Conservation (phyloP, 176 grass and related monocot genomes). For the Triticum urartu region DNA sequence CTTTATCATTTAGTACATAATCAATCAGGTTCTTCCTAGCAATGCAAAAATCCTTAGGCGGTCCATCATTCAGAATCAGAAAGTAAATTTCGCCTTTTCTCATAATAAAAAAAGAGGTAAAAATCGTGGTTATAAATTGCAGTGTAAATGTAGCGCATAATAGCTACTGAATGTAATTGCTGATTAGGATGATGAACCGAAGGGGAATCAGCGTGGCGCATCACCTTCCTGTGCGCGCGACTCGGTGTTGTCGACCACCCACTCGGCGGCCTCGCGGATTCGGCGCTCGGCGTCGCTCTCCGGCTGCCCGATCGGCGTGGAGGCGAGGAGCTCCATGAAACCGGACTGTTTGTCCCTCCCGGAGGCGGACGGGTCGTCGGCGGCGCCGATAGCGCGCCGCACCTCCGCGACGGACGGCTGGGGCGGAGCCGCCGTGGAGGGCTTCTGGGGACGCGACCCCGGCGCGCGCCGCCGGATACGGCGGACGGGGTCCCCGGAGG, state of each 20-base stretch:
- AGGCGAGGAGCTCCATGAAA: conserved; percentile 58
- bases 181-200: background rate
- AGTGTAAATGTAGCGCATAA: background rate
- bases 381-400: conserved; percentile 66
- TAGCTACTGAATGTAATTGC: background rate
- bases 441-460: background rate
- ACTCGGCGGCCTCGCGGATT: conserved; percentile 77
- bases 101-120: background rate
- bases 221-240: conserved; percentile 48
- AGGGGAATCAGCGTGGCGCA: background rate
- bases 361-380: conserved; percentile 37
- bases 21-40: background rate
- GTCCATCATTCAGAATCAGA: background rate
- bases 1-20: background rate
- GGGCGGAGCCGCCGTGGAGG: background rate
- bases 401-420: conserved; percentile 68
- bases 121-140: background rate
- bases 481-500: conserved; percentile 12
- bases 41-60: background rate
- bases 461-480: conserved; percentile 16
- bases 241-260: conserved; percentile 71
- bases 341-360: conserved; percentile 32
- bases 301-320: conserved; percentile 58
- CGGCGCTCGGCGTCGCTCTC: conserved; percentile 61
- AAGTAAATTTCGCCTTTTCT: background rate